These are phyloP conservation scores for Paspalum notatum DNA, from an alignment of 176 grass and related monocot genomes.

Conservation along the genomic window DNA sequence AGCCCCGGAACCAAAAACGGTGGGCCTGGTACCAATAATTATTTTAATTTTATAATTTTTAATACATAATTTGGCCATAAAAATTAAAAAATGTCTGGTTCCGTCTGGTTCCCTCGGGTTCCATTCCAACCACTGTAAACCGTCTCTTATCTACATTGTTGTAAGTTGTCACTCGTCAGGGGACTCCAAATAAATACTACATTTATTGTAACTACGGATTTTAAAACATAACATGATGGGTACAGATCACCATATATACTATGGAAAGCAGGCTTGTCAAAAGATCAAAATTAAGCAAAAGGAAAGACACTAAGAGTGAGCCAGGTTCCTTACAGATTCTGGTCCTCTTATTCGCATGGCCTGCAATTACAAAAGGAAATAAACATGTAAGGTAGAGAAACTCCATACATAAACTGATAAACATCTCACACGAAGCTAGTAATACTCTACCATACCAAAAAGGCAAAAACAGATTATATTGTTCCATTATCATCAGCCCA, in stretches of 20 bases:
- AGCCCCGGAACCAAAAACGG: no score
- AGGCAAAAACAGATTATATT: neutral
- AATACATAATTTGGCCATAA: no score
- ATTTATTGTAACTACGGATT: neutral
- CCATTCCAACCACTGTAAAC: no score
- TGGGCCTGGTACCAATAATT: no score
- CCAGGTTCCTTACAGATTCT: slow-evolving; percentile 27
- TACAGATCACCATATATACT: neutral
- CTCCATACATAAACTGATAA: neutral
- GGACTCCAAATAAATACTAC: neutral
- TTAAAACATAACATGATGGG: neutral
- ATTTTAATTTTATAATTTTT: no score
- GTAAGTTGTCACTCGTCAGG: neutral
- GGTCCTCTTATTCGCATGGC: neutral
- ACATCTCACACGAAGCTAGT: neutral
- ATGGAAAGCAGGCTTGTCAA: neutral
- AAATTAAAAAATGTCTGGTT: no score
- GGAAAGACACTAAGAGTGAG: neutral
- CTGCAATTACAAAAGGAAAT: neutral
- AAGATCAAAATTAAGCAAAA: neutral
- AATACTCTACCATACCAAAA: neutral
- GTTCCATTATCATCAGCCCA: neutral
- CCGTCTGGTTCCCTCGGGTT: no score
- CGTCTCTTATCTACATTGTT: neutral
- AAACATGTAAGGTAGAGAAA: neutral